Conservation (phyloP, 2,329 filamentous ascomycete genomes). For the Herpotrichia juniperi region DNA sequence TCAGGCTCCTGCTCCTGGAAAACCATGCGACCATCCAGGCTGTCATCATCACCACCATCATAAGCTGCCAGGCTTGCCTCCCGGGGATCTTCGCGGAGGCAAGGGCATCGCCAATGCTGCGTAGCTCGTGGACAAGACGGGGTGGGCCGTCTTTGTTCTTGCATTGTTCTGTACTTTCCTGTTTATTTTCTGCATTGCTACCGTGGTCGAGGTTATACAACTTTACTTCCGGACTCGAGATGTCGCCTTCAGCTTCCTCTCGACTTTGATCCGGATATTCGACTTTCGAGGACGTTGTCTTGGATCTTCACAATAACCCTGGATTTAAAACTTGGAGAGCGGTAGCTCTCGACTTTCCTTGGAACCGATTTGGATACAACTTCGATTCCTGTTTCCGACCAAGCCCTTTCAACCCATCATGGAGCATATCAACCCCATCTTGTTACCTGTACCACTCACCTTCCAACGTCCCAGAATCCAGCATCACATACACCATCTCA, state of each 20-base stretch:
- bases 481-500: conserved; percentile 14
- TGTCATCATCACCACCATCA: conserved; percentile 38
- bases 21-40: conserved; percentile 36
- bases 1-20: conserved; percentile 18
- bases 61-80: conserved; percentile 28
- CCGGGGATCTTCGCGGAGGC: conserved; percentile 29
- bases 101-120: conserved; percentile 34
- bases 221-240: neutral
- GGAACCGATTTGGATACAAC: neutral
- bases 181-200: conserved; percentile 33
- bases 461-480: conserved; percentile 10
- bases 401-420: neutral
- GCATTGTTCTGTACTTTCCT: conserved; percentile 34
- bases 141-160: conserved; percentile 48
- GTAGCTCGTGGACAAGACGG: conserved; percentile 45
- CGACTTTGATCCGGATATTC: neutral
- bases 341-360: neutral
- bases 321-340: neutral
- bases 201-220: conserved; percentile 22
- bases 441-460: neutral
- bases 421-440: neutral
- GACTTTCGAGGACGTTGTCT: neutral
- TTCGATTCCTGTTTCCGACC: neutral
- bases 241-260: neutral
- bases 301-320: neutral